These are phyloP conservation scores for Chenopodium suecicum DNA, from an alignment of 148 eudicot genomes.

Conservation along the genomic window DNA sequence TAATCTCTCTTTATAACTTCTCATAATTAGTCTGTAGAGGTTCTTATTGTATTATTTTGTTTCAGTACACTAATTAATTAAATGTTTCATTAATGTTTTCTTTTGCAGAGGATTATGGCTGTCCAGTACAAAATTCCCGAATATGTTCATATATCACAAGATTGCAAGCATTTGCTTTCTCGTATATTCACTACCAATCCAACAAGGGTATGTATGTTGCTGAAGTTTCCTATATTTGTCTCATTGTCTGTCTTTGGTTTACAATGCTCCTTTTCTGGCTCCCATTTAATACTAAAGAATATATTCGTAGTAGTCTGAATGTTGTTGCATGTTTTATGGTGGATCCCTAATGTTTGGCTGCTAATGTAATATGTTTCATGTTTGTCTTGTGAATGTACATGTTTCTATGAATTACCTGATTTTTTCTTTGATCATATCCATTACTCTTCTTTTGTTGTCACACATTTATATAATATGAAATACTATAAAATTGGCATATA, in stretches of 20 bases:
- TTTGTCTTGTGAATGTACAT: not conserved
- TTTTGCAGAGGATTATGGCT: constrained; percentile 66
- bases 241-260: not conserved
- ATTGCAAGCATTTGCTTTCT: constrained; percentile 68
- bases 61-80: not conserved
- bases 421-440: not conserved
- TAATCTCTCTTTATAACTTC: constrained; percentile 19
- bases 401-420: not conserved
- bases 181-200: constrained; percentile 64
- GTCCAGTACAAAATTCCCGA: constrained; percentile 80
- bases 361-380: not conserved
- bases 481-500: not conserved
- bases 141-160: constrained; percentile 75
- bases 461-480: not conserved
- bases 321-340: not conserved
- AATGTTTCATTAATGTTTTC: not conserved
- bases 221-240: not conserved
- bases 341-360: not conserved
- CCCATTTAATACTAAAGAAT: not conserved
- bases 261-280: not conserved
- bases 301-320: not conserved
- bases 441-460: not conserved
- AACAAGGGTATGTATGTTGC: constrained; percentile 42
- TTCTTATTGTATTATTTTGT: not conserved
- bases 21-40: not conserved